Evolutionary conservation across 192 early-diverging fungal genomes (phyloP).

Genomic region (Podila epigama): DNA sequence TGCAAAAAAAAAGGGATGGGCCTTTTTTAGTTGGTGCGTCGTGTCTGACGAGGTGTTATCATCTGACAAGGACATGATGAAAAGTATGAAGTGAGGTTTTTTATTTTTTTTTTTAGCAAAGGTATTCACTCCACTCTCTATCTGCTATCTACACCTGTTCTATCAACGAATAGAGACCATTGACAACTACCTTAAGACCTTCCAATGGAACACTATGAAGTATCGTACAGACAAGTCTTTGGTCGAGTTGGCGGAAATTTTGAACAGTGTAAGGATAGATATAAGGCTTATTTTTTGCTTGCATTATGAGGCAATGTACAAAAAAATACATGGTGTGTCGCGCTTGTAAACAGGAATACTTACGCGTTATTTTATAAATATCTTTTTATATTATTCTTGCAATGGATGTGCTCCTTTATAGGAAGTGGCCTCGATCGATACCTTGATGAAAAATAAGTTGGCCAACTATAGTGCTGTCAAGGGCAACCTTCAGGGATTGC

Average conservation of each 20-base stretch:
- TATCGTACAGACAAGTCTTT: constrained; percentile 94
- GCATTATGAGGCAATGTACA: too few species aligned
- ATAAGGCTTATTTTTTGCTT: too few species aligned
- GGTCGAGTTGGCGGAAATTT: constrained; percentile 79
- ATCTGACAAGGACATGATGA: not conserved
- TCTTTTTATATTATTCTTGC: constrained; percentile 1
- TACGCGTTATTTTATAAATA: not conserved
- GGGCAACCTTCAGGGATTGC: constrained; percentile 79
- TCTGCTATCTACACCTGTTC: too few species aligned
- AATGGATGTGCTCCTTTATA: constrained; percentile 21
- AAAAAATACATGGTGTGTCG: too few species aligned
- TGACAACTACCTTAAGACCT: constrained; percentile 86
- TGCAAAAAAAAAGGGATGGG: not conserved
- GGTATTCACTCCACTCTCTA: too few species aligned
- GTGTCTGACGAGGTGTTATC: not conserved
- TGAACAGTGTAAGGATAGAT: constrained; percentile 81
- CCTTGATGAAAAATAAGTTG: constrained; percentile 90
- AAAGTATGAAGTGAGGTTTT: not conserved
- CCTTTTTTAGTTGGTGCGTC: not conserved
- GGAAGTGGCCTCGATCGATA: constrained; percentile 91
- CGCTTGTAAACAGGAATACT: too few species aligned
- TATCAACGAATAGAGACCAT: constrained; percentile 71
- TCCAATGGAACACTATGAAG: constrained; percentile 97
- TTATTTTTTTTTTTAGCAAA: not conserved
- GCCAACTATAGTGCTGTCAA: constrained; percentile 86